These are phyloP conservation scores for Gliomastix tumulicola DNA, from an alignment of 2,329 filamentous ascomycete species.

Conservation along the genomic window DNA sequence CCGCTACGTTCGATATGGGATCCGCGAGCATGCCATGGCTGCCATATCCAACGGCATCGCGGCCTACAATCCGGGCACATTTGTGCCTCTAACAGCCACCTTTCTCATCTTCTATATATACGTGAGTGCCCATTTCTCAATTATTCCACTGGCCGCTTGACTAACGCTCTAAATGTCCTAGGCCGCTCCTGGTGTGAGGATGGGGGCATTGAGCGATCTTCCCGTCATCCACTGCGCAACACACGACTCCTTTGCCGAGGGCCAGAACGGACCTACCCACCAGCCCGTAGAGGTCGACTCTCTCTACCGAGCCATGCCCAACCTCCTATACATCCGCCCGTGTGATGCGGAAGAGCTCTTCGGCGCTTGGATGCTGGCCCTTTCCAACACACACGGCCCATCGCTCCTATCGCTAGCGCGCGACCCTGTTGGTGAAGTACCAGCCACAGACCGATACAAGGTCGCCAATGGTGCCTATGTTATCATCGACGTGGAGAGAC, in stretches of 20 bases:
- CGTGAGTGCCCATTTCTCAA: too few species aligned
- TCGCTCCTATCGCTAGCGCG: background rate
- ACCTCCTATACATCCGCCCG: constrained; percentile 44
- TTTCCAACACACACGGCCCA: constrained; percentile 1
- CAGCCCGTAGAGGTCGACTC: constrained; percentile 45
- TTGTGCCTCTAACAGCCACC: constrained; percentile 44
- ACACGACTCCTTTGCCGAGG: constrained; percentile 45
- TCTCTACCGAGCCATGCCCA: constrained; percentile 48
- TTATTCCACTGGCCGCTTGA: too few species aligned
- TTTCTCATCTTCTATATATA: constrained; percentile 51
- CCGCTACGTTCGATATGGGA: constrained; percentile 39
- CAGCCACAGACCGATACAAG: background rate
- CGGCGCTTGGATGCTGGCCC: constrained; percentile 29
- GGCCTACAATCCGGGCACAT: constrained; percentile 33
- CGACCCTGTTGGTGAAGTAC: background rate
- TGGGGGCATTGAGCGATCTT: constrained; percentile 42
- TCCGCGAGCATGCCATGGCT: constrained; percentile 44
- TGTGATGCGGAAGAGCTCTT: constrained; percentile 44
- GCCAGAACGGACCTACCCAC: constrained; percentile 49
- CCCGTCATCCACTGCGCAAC: constrained; percentile 45
- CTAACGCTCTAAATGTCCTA: too few species aligned
- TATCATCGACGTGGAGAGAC: background rate
- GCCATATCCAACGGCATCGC: constrained; percentile 39
- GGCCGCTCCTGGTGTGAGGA: constrained; percentile 32
- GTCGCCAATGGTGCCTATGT: background rate